phyloP scores from a whole-genome alignment of 257 asterid species.

The Dorcoceras hygrometricum region DNA sequence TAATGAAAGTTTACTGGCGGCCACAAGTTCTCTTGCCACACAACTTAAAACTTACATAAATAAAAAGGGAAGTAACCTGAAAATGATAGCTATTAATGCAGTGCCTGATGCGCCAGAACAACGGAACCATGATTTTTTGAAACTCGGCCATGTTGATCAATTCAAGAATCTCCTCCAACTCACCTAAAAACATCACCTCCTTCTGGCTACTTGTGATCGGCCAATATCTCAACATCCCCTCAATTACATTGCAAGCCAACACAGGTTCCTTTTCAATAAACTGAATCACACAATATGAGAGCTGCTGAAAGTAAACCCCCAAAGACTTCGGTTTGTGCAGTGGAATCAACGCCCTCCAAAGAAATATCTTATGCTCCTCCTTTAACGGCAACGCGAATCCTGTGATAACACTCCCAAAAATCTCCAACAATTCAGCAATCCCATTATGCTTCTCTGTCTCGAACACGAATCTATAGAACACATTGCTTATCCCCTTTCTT shows the following conservation, averaged over 20 bases:
- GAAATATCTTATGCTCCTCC: slow-evolving; percentile 80
- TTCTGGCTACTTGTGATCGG: slow-evolving; percentile 80
- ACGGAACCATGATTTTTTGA: slow-evolving; percentile 71
- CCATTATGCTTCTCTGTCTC: slow-evolving; percentile 80
- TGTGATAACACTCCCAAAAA: slow-evolving; percentile 83
- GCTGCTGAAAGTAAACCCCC: slow-evolving; percentile 78
- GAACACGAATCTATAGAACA: slow-evolving; percentile 60
- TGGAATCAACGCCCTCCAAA: slow-evolving; percentile 65
- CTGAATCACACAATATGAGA: slow-evolving; percentile 68
- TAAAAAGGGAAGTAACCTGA: slow-evolving; percentile 51
- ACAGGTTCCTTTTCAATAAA: slow-evolving; percentile 81
- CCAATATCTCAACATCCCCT: slow-evolving; percentile 81
- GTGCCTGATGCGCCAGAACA: slow-evolving; percentile 61
- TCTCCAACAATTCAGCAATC: slow-evolving; percentile 77
- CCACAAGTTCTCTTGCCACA: background rate
- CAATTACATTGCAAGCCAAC: slow-evolving; percentile 57
- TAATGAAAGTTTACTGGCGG: background rate
- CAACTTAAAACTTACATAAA: slow-evolving; percentile 1
- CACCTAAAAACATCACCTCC: slow-evolving; percentile 89
- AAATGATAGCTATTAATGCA: slow-evolving; percentile 74
- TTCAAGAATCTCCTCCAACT: slow-evolving; percentile 82
- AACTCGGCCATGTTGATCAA: slow-evolving; percentile 64
- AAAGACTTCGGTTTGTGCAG: slow-evolving; percentile 79
- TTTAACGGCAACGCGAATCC: slow-evolving; percentile 86
- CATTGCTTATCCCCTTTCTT: slow-evolving; percentile 61